Evolutionary conservation across 306 rosid species (phyloP).

Genomic region (Inga leiocalycina): DNA sequence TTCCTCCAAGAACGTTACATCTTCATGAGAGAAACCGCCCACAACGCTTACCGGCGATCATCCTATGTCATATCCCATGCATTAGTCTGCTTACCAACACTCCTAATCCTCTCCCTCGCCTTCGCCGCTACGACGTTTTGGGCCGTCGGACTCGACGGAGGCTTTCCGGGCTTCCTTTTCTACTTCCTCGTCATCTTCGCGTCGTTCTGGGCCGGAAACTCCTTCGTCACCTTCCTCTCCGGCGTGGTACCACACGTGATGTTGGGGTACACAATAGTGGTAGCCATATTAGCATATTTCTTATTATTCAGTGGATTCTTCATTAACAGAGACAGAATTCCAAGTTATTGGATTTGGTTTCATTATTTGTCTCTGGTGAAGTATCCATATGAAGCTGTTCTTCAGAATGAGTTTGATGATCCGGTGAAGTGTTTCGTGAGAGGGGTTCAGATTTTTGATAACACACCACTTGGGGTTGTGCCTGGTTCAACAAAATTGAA

Average conservation of each 20-base stretch:
- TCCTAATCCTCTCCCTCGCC: slow-evolving; percentile 46
- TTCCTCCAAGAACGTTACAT: slow-evolving; percentile 74
- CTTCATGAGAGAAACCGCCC: slow-evolving; percentile 70
- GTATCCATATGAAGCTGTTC: background rate
- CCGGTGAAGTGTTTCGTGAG: slow-evolving; percentile 54
- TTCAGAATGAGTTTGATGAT: slow-evolving; percentile 22
- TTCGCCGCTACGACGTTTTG: slow-evolving; percentile 62
- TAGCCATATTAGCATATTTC: background rate
- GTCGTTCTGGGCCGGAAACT: background rate
- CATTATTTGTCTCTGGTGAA: slow-evolving; percentile 6
- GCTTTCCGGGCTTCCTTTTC: background rate
- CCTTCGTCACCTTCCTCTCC: slow-evolving; percentile 14
- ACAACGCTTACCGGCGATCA: slow-evolving; percentile 65
- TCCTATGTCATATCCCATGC: slow-evolving; percentile 65
- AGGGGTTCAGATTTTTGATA: slow-evolving; percentile 67
- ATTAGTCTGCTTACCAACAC: slow-evolving; percentile 41
- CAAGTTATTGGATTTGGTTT: slow-evolving; percentile 3
- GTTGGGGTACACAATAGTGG: background rate
- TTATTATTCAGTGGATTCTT: background rate
- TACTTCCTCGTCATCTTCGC: slow-evolving; percentile 9
- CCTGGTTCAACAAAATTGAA: slow-evolving; percentile 47
- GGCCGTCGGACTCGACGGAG: slow-evolving; percentile 74
- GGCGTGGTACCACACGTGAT: background rate
- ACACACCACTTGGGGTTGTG: slow-evolving; percentile 47
- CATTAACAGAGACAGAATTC: background rate